These are phyloP conservation scores for Yamadazyma blattariae DNA, from an alignment of 1,139 yeast genomes.

Conservation along the genomic window DNA sequence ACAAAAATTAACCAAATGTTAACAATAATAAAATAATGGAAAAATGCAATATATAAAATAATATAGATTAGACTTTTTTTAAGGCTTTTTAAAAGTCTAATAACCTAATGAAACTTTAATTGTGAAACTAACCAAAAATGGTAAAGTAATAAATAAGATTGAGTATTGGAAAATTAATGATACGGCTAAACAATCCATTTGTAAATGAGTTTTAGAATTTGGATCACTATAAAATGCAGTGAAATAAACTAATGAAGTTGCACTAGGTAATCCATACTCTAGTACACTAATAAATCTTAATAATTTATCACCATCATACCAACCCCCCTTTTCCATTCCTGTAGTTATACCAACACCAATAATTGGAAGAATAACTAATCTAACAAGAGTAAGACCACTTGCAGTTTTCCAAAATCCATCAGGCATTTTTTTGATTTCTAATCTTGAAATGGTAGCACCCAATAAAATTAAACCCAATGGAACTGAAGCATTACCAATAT, in stretches of 20 bases:
- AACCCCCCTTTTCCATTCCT: conserved; percentile 41
- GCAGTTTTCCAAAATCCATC: conserved; percentile 69
- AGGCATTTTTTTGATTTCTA: conserved; percentile 58
- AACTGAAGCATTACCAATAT: conserved; percentile 84
- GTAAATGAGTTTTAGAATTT: conserved; percentile 56
- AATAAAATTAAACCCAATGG: conserved; percentile 79
- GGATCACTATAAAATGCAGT: conserved; percentile 82
- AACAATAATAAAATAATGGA: background rate
- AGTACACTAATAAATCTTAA: conserved; percentile 67
- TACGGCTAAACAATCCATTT: conserved; percentile 82
- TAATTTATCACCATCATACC: conserved; percentile 50
- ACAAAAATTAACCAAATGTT: too few species aligned
- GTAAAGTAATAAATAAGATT: conserved; percentile 57
- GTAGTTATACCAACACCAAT: conserved; percentile 47
- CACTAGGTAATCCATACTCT: conserved; percentile 80
- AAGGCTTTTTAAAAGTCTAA: background rate
- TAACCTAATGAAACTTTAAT: conserved; percentile 39
- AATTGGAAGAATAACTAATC: conserved; percentile 41
- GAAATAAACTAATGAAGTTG: conserved; percentile 78
- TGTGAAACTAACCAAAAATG: conserved; percentile 62
- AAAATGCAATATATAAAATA: background rate
- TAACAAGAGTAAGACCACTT: conserved; percentile 28
- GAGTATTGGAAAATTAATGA: conserved; percentile 68
- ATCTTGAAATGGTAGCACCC: conserved; percentile 84
- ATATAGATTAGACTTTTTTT: background rate